Base-by-base conservation (phyloP, 2,329 filamentous ascomycete genomes). In the Sodiomyces alkalinus region DNA sequence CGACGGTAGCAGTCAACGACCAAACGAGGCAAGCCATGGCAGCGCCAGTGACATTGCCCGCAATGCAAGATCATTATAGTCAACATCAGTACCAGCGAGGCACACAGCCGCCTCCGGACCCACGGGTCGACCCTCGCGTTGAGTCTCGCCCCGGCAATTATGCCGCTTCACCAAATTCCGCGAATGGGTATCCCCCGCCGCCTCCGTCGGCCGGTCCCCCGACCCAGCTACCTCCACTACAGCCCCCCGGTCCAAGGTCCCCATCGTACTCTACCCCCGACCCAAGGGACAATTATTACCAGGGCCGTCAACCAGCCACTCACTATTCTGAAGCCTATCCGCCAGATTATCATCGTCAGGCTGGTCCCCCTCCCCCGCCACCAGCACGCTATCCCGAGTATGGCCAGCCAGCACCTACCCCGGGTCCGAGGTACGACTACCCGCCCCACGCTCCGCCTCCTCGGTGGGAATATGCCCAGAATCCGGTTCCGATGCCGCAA, bases 51-150 rank as follows among this genome's bases (percentile, higher is more conserved):
- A 62, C 55, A 34, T 47, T 64, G 19, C 63, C 64, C 2, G 58
- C 63, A 12, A 66, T 68, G 29, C 54, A 64, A 30, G 63, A 65
- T 40, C 46, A 55, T 26, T 57, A 57, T 31, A 44, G 46, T 7
- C 40, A 47, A 23, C 50, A 44, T 24, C 39, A 46, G 49, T 33
- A 46, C 44, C 21, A 18, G 27, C 48, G 45, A 27, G 48, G 47
- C 28, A n/a, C n/a, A n/a, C 62, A 59, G 33, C 48, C 53, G 22
- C 45, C 51, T 7, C 49, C 46, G 22, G 56, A 62, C 33, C 53
- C 53, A 26, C 49, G 57, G 29, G 43, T 48, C 27, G 41, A 43
- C 17, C 54, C 38, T 49, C 34, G 34, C 24, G 34, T 22, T 17
- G 34, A 36, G 17, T 28, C 35, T n/a, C 31, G 33, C 14, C 26